Evolutionary conservation across 768 basidiomycete species (phyloP), one percentile per base, ranked within the genome.

Genomic region (Mycena pura): DNA sequence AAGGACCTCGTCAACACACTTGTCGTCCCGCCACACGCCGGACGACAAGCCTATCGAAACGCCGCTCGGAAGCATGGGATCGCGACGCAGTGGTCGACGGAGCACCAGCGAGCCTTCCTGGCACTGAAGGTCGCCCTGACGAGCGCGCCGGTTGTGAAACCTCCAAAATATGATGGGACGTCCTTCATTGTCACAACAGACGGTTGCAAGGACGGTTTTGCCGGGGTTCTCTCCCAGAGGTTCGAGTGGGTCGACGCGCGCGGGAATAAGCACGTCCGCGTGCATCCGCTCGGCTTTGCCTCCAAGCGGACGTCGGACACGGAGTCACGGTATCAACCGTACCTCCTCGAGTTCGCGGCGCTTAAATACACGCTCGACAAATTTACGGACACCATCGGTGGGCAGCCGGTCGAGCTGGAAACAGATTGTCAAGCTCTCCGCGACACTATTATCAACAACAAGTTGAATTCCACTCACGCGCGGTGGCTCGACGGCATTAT

Each of bases 131-230:
- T 29, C 1, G 51, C 62, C 1, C 43, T 75, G 0, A 65, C 70
- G 0, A 63, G 64, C 0, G 68, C 68, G 24, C 74, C 73, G 0
- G 69, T 69, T 0, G 34, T 72, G 0, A 19, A 59, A 10, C 22
- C 62, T 0, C 70, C 73, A 1, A 34, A 50, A 6, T 76, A 53
- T 31, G 68, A 76, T 40, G 69, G 71, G 6, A 55, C 53, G 15
- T 70, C 66, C 0, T 77, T 77, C 57, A 68, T 74, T 1, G 60
- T 75, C 3, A 75, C 68, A 0, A 71, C 70, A 0, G 74, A 78
- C 36, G 73, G 70, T 0, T 76, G 65, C 36, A 71, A 73, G 45
- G 62, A 65, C 1, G 73, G 76, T 0, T 76, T 76, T 50, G 73
- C 68, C 44, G 21, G 64, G 1, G 62, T 72, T 0, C 60, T 77